A percentile compares a stretch with the other conserved stretches of the same genome.
Conservation (phyloP, 768 basidiomycete genomes). For the Trametes meyenii region DNA sequence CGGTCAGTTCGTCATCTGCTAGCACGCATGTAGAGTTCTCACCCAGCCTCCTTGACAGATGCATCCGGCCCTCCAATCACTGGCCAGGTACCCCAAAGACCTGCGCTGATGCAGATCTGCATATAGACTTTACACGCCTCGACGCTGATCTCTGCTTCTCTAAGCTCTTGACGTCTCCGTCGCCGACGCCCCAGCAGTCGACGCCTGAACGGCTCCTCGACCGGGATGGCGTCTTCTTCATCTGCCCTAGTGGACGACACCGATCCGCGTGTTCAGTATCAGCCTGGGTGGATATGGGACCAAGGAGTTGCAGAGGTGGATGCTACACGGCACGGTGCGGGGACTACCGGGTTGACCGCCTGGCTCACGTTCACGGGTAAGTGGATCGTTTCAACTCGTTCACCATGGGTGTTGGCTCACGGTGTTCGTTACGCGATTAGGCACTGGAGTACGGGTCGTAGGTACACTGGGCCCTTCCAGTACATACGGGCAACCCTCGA, state of each 20-base stretch:
- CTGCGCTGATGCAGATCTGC: no score
- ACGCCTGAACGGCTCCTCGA: not conserved
- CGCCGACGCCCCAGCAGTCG: no score
- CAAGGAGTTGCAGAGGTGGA: slow-evolving; percentile 15
- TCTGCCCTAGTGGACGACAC: slow-evolving; percentile 11
- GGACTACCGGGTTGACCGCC: not conserved
- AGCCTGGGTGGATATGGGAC: slow-evolving; percentile 19
- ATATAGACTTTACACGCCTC: not conserved
- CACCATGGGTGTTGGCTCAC: no score
- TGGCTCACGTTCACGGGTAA: slow-evolving; percentile 15
- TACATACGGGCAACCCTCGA: slow-evolving; percentile 3
- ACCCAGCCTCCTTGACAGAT: no score
- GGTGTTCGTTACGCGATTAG: not conserved
- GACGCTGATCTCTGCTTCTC: not conserved
- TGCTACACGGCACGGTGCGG: slow-evolving; percentile 11
- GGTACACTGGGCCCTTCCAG: slow-evolving; percentile 12
- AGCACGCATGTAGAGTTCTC: no score
- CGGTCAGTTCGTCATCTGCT: no score
- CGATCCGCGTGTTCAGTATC: slow-evolving; percentile 9
- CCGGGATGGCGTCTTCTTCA: not conserved
- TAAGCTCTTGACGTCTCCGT: not conserved
- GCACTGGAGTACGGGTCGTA: slow-evolving; percentile 13
- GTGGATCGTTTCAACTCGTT: not conserved
- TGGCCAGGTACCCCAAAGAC: no score
- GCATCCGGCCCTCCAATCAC: no score